Conservation (phyloP, 805 yeast species). For the Hermanozyma aechmeae region DNA sequence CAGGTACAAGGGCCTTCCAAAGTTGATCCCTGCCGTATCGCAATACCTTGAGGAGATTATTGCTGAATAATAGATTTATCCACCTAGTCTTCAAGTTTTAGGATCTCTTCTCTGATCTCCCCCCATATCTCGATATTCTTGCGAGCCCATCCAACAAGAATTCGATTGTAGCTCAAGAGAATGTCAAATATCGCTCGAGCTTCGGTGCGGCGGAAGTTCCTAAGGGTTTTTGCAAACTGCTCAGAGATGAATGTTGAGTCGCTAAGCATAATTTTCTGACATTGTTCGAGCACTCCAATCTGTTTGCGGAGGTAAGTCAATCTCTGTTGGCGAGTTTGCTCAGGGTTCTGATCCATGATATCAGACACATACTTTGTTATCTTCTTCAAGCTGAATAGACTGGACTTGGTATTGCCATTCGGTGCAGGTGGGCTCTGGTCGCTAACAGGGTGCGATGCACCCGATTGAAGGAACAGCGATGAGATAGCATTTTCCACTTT, state of each 20-base stretch:
- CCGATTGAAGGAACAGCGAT: slow-evolving; percentile 8
- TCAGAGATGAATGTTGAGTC: slow-evolving; percentile 34
- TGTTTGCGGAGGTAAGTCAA: slow-evolving; percentile 42
- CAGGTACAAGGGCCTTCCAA: too few species aligned
- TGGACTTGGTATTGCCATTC: slow-evolving; percentile 27
- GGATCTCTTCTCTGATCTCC: slow-evolving; percentile 40
- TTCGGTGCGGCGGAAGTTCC: slow-evolving; percentile 40
- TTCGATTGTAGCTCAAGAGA: slow-evolving; percentile 43
- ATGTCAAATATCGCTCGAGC: slow-evolving; percentile 44
- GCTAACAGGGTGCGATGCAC: not conserved
- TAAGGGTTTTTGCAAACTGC: slow-evolving; percentile 37
- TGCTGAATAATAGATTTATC: too few species aligned
- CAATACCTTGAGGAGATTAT: too few species aligned
- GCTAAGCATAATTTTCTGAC: slow-evolving; percentile 34
- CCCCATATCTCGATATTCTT: slow-evolving; percentile 62
- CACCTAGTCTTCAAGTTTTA: slow-evolving; percentile 3
- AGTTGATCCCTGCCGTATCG: too few species aligned
- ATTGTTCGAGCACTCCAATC: slow-evolving; percentile 42
- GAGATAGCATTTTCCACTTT: slow-evolving; percentile 17
- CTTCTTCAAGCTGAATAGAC: slow-evolving; percentile 37
- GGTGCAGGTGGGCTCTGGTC: slow-evolving; percentile 8
- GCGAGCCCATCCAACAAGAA: slow-evolving; percentile 57
- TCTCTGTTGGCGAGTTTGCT: slow-evolving; percentile 47
- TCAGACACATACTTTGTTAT: slow-evolving; percentile 46
- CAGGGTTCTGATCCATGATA: slow-evolving; percentile 60